Base-by-base conservation (phyloP, 2,329 filamentous ascomycete genomes). In the Aspergillus sclerotialis region DNA sequence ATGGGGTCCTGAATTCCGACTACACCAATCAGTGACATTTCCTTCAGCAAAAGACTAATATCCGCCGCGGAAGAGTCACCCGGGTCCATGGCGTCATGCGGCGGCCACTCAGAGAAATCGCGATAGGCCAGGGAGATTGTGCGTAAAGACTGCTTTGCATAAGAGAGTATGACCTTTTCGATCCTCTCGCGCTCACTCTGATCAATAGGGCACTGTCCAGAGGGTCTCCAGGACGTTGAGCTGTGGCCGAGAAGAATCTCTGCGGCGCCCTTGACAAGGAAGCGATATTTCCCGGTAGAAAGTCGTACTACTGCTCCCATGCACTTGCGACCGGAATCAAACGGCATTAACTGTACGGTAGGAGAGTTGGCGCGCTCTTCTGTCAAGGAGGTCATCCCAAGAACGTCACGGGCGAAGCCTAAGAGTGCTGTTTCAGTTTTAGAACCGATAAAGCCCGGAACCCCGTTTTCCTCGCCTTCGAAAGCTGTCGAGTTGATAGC, bases 351-450 rank as follows among this genome's bases (percentile, higher is more conserved):
- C 46, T 85, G 80, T 25, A 81, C 60, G n/a, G 75, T 68, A 14
- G 67, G 65, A 39, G 72, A 75, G 36, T 75, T 70, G 3, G 66
- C 59, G 16, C 81, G 75, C 45, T 80, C 70, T 51, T 80, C 73
- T 28, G 67, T 68, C 9, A 84, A 68, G 2, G 75, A 38, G 5
- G 25, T 71, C 72, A 85, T 77, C 11, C 68, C 77, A 2, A 85
- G 67, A 48, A 80, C 66, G 25, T 79, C 73, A 33, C 72, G 72
- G 9, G 79, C 80, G 47, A 84, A 76, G 7, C 75, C 72, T 10
- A 86, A 67, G 33, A 86, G 60, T 2, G 82, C 80, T 2, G 80
- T 81, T 53, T 86, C 82, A 0, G 82, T 85, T 66, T 85, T 85
- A 48, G 79, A 84, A 28, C 82, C 82, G 45, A 85, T 78, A 39